Percentiles rank a stretch among this genome's conserved stretches.
Evolutionary conservation across 2,329 filamentous ascomycete genomes (phyloP).

Genomic region (Neodidymelliopsis sp.): DNA sequence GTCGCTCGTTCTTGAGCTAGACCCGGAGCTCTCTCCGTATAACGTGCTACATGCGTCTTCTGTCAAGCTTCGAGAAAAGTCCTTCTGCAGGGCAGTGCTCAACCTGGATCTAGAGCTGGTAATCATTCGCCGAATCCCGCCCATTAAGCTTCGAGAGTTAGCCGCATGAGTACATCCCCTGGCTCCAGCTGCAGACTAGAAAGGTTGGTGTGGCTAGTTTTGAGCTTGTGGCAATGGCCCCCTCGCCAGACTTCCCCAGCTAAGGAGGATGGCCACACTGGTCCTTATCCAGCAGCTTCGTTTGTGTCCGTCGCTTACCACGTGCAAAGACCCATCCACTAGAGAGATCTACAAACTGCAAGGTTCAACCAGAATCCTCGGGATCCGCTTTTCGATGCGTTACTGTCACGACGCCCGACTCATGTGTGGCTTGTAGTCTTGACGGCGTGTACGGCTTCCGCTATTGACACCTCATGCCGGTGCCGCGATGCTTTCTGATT

Average conservation of each 20-base stretch:
- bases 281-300: background rate
- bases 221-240: background rate
- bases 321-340: no score
- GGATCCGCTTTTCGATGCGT: background rate
- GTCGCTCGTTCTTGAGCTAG: no score
- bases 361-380: background rate
- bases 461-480: background rate
- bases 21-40: background rate
- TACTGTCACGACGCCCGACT: background rate
- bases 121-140: background rate
- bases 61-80: background rate
- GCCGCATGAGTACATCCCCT: background rate
- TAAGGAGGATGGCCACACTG: background rate
- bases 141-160: background rate
- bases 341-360: background rate
- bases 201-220: background rate
- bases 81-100: background rate
- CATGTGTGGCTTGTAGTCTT: background rate
- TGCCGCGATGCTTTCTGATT: background rate
- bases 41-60: no score
- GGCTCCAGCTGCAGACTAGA: background rate
- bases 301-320: background rate
- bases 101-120: background rate
- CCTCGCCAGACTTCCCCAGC: slow-evolving; percentile 2
- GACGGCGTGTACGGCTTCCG: background rate